A percentile compares a stretch with the other conserved stretches of the same genome.
These are phyloP conservation scores for Rubia tinctorum DNA, from an alignment of 305 asterid genomes.

Conservation along the genomic window DNA sequence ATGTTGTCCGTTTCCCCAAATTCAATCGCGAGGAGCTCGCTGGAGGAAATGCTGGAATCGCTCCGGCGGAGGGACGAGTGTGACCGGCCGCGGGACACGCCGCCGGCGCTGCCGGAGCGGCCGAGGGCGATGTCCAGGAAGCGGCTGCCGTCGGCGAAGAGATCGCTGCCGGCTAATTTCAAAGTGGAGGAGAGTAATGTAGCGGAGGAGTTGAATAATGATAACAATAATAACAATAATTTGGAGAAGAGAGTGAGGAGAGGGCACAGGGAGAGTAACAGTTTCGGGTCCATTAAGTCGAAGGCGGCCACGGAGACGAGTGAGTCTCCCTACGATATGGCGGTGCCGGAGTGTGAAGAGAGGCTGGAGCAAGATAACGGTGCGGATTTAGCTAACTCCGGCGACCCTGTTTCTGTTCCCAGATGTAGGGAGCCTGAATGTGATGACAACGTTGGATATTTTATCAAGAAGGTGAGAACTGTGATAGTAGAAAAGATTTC, in stretches of 20 bases:
- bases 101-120: conserved; percentile 85
- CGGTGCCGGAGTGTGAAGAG: conserved; percentile 19
- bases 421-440: conserved; percentile 35
- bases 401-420: conserved; percentile 22
- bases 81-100: conserved; percentile 61
- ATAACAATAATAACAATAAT: neutral
- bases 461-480: conserved; percentile 53
- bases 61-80: conserved; percentile 58
- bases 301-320: conserved; percentile 41
- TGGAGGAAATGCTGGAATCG: conserved; percentile 94
- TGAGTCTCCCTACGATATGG: conserved; percentile 49
- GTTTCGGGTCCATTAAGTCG: conserved; percentile 46
- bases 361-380: conserved; percentile 28
- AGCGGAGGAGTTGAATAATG: conserved; percentile 4
- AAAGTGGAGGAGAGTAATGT: conserved; percentile 29
- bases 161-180: conserved; percentile 43
- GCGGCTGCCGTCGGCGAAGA: conserved; percentile 68
- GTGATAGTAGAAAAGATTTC: neutral
- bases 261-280: conserved; percentile 30
- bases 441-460: conserved; percentile 56
- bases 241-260: conserved; percentile 5
- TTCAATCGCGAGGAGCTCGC: conserved; percentile 68
- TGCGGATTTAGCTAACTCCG: conserved; percentile 25
- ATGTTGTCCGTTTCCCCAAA: conserved; percentile 64
- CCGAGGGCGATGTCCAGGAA: conserved; percentile 62